Evolutionary conservation across 2,329 filamentous ascomycete genomes (phyloP).

Genomic region (Aspergillus neotritici): DNA sequence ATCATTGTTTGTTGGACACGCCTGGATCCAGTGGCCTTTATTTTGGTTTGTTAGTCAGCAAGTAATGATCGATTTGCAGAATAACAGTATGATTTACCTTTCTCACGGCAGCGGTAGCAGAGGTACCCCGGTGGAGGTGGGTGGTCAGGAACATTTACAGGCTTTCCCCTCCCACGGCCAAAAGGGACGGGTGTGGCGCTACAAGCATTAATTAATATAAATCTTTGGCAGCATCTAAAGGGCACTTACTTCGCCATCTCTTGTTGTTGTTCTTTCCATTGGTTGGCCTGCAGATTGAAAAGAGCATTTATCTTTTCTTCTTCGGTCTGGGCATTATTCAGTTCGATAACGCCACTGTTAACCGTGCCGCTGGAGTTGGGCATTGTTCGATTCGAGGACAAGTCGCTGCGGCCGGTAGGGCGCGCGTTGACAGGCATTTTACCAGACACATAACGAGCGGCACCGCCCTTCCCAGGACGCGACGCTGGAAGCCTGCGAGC

Average conservation of each 20-base stretch:
- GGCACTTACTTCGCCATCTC: slow-evolving; percentile 71
- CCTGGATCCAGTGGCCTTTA: slow-evolving; percentile 90
- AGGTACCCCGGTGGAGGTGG: slow-evolving; percentile 91
- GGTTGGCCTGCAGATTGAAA: slow-evolving; percentile 80
- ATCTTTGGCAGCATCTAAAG: neutral
- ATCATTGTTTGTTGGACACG: slow-evolving; percentile 97
- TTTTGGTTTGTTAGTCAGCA: slow-evolving; percentile 14
- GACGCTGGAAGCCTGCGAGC: slow-evolving; percentile 78
- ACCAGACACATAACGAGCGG: slow-evolving; percentile 90
- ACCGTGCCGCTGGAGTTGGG: slow-evolving; percentile 38
- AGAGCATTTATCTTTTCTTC: slow-evolving; percentile 91
- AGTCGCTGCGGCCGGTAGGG: slow-evolving; percentile 65
- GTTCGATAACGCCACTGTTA: slow-evolving; percentile 55
- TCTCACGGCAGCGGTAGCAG: slow-evolving; percentile 92
- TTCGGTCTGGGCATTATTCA: slow-evolving; percentile 78
- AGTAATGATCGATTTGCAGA: slow-evolving; percentile 14
- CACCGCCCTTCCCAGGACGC: slow-evolving; percentile 80
- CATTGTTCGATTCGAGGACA: slow-evolving; percentile 33
- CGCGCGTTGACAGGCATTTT: slow-evolving; percentile 90
- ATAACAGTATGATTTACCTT: slow-evolving; percentile 49
- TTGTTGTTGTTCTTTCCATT: slow-evolving; percentile 90
- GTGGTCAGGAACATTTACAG: slow-evolving; percentile 75
- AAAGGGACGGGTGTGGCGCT: slow-evolving; percentile 43
- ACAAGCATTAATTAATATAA: slow-evolving; percentile 25
- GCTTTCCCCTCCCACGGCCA: slow-evolving; percentile 33